Percentiles rank a stretch among this genome's conserved stretches.
These are phyloP conservation scores for Dioszegia aurantiaca DNA, from an alignment of 768 basidiomycete genomes.

Conservation along the genomic window DNA sequence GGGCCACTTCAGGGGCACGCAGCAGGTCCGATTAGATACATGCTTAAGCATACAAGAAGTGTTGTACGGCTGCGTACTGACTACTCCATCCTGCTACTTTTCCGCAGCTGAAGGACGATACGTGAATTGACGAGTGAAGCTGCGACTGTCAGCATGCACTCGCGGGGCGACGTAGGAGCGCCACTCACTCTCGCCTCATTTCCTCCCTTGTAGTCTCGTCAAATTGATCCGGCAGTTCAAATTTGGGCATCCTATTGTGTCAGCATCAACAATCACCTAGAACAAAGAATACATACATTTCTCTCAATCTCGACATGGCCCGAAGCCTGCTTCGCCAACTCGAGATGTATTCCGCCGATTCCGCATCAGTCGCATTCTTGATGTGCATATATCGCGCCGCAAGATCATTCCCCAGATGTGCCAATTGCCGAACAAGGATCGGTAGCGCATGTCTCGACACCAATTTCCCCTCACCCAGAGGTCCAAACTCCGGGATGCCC, in stretches of 20 bases:
- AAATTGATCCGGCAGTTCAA: slow-evolving; percentile 18
- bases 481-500: slow-evolving; percentile 91
- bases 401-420: slow-evolving; percentile 84
- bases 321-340: slow-evolving; percentile 83
- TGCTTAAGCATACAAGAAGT: no score
- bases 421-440: slow-evolving; percentile 80
- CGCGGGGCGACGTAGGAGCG: no score
- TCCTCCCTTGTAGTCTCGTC: slow-evolving; percentile 26
- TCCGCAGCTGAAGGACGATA: slow-evolving; percentile 19
- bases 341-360: slow-evolving; percentile 75
- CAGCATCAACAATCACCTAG: neutral
- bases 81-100: neutral
- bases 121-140: slow-evolving; percentile 30
- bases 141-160: neutral
- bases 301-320: slow-evolving; percentile 65
- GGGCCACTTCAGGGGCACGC: no score
- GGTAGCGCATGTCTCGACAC: slow-evolving; percentile 85
- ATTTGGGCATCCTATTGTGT: slow-evolving; percentile 23
- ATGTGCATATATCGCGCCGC: slow-evolving; percentile 77
- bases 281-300: slow-evolving; percentile 19
- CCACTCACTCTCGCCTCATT: slow-evolving; percentile 42
- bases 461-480: slow-evolving; percentile 89
- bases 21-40: no score
- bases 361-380: slow-evolving; percentile 55
- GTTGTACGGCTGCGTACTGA: no score